A percentile compares a stretch with the other conserved stretches of the same genome.
Conservation (phyloP, 2,329 filamentous ascomycete genomes). For the Truncatella angustata region DNA sequence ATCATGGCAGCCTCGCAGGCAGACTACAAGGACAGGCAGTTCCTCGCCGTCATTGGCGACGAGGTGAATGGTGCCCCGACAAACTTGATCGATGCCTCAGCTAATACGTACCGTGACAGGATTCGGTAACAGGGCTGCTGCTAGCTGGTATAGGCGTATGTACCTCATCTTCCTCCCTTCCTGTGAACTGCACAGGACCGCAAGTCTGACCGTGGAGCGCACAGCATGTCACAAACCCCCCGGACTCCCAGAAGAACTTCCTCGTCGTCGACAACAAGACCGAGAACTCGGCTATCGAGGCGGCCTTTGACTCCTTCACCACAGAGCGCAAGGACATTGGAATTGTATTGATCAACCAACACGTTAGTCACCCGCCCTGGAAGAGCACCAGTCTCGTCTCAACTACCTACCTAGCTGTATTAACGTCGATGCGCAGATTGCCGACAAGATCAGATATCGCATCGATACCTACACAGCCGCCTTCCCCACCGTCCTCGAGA, state of each 20-base stretch:
- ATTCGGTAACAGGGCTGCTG: conserved; percentile 92
- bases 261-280: conserved; percentile 95
- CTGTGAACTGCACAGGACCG: too few species aligned
- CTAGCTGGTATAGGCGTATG: conserved; percentile 89
- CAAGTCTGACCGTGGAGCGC: background rate
- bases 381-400: background rate
- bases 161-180: too few species aligned
- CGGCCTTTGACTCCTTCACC: conserved; percentile 86
- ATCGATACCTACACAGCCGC: conserved; percentile 92
- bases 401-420: too few species aligned
- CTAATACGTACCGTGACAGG: conserved; percentile 49
- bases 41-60: conserved; percentile 96
- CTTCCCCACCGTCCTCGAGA: conserved; percentile 94
- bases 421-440: conserved; percentile 61
- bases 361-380: conserved; percentile 55
- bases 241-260: conserved; percentile 95
- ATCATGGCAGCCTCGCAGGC: conserved; percentile 48
- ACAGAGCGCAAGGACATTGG: conserved; percentile 92
- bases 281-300: conserved; percentile 82
- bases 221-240: conserved; percentile 86
- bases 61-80: too few species aligned
- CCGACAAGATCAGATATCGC: conserved; percentile 86
- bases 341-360: conserved; percentile 95
- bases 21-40: conserved; percentile 82
- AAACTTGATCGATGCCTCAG: too few species aligned